Evolutionary conservation across 2,329 filamentous ascomycete genomes (phyloP), one percentile per base, ranked within the genome.

Genomic region (Fusarium virguliforme): DNA sequence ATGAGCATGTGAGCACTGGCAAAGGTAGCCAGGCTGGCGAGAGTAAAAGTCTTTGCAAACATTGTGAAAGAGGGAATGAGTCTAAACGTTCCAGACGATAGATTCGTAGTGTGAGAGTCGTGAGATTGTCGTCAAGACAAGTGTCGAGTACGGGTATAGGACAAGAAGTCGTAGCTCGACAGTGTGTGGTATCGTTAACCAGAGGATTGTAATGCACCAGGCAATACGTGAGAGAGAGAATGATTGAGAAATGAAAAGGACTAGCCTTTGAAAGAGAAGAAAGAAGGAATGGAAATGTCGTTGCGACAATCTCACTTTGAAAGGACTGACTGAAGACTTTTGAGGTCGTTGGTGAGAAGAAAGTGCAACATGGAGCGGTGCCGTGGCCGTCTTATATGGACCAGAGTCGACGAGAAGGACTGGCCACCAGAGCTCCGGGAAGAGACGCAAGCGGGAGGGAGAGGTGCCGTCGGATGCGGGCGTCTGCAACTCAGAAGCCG

Each of bases 1-100:
- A 98, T 91, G 41, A 87, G 83, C 86, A 98, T 92, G 81, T 98
- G 96, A 46, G 92, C 94, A 55, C 88, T 87, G 74, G 86, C 88
- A 60, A 88, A 74, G 67, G 89, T 82, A 73, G 87, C 85, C 76
- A 94, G 80, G 77, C 89, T 86, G 87, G 83, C 76, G 48, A 84
- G 62, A 59, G 88, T 80, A 68, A 88, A 76, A 72, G 85, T 79
- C 75, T 86, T 86, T 59, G 83, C 77, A 75, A 83, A 81, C 87
- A 88, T 88, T 76, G 81, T 88, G 83, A 85, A 56, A 57, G 67
- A 71, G 9, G 40, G 51, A 38, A 38, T 50, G 56, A 67, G 48
- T 75, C 74, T 75, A 70, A 71, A 53, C 77, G 79, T 80, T 71
- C 79, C 77, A 61, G 78, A 80, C 78, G 79, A 68, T 77, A 75